Evolutionary conservation across 2,329 filamentous ascomycete genomes (phyloP).

Genomic region (Cercospora zeae-maydis): DNA sequence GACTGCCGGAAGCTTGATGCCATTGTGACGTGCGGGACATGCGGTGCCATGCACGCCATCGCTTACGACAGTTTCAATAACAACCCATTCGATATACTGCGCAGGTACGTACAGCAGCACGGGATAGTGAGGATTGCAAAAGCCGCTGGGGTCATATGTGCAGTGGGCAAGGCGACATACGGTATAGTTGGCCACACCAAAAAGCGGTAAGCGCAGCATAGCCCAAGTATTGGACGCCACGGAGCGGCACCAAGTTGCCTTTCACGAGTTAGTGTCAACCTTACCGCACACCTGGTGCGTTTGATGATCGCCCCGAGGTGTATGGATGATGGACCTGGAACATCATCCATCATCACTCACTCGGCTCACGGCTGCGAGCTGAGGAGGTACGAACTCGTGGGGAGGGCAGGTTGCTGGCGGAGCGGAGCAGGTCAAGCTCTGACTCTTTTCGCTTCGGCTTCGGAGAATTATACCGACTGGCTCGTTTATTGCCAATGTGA

Average conservation of each 20-base stretch:
- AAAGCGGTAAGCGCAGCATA: slow-evolving; percentile 1
- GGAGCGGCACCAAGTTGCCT: background rate
- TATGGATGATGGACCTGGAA: background rate
- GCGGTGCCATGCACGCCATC: slow-evolving; percentile 3
- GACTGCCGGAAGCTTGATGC: background rate
- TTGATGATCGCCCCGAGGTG: background rate
- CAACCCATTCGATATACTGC: slow-evolving; percentile 4
- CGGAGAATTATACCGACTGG: background rate
- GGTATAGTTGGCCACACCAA: slow-evolving; percentile 1
- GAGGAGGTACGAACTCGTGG: background rate
- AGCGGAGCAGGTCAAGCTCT: no score
- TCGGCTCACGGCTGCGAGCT: background rate
- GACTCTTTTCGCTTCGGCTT: background rate
- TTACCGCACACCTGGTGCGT: slow-evolving; percentile 1
- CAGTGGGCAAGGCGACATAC: background rate
- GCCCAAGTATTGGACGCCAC: slow-evolving; percentile 6
- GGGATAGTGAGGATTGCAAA: background rate
- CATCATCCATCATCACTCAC: background rate
- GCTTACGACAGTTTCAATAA: background rate
- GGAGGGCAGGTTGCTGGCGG: background rate
- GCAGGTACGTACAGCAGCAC: slow-evolving; percentile 4
- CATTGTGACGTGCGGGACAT: background rate
- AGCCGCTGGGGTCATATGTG: background rate
- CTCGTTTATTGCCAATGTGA: background rate
- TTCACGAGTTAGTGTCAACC: background rate